Base-by-base conservation (phyloP, 345 rosid species). In the Carallia pectinifolia region DNA sequence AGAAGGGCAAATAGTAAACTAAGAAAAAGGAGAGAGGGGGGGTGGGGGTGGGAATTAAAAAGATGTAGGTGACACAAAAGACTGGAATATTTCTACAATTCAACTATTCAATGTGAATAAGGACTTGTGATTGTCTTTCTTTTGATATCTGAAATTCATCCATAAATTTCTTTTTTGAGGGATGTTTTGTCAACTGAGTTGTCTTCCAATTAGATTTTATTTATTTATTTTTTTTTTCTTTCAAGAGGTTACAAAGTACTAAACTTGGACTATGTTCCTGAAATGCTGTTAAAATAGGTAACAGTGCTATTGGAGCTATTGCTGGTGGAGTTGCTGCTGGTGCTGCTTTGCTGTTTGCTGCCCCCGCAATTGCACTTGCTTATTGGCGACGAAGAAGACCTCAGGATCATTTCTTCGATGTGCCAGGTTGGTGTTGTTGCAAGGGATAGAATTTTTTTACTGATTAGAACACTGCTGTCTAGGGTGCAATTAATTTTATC, bases 291-390 rank as follows among this genome's bases (percentile, higher is more conserved):
- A 65, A 55, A 74, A 70, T 70, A 95, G 97, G 86, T 78, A 74
- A 73, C 61, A 83, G 78, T 77, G 81, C 77, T 44, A 94, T 90
- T 72, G 97, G 96, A 76, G 86, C 91, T 70, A 95, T 92, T 76
- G 97, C 97, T 31, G 97, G 97, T 39, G 99, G 99, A 65, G 99
- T 95, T 68, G 97, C 97, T 75, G 97, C 97, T 53, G 97, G 97
- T 65, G 97, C 97, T 77, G 96, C 96, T 61, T 81, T 95, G 81
- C 80, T 95, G 68, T 92, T 95, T 80, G 97, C 97, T 58, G 93
- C 84, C 54, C 97, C 97, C 31, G 97, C 96, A 78, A 82, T 95
- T 62, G 89, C 88, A 54, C 88, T 95, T 76, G 92, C 91, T 52
- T 85, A 66, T 74, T 88, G 90, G 92, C 74, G 89, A 71, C 77